A percentile compares a stretch with the other conserved stretches of the same genome.
These are phyloP conservation scores for Malassezia globosa DNA, from an alignment of 1,284 basidiomycete species.

Conservation along the genomic window DNA sequence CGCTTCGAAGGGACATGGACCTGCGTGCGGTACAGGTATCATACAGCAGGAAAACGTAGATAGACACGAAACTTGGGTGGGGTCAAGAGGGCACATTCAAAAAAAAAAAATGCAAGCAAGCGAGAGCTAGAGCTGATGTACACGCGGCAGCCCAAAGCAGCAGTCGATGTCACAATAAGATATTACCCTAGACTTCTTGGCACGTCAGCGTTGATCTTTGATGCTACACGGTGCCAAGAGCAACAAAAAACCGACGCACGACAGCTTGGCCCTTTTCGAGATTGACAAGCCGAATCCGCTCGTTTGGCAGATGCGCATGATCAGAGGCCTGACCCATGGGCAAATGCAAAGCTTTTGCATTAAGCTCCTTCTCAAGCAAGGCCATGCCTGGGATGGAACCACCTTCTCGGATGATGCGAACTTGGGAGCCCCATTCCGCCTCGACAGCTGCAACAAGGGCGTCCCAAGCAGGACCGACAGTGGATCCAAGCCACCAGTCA, in stretches of 20 bases:
- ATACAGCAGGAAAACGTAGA: too few relatives aligned
- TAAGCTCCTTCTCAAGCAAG: conserved; percentile 78
- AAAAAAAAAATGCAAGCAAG: too few relatives aligned
- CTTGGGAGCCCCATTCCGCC: conserved; percentile 68
- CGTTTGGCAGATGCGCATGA: conserved; percentile 74
- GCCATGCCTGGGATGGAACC: conserved; percentile 70
- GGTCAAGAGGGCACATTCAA: too few relatives aligned
- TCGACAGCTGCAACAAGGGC: conserved; percentile 67
- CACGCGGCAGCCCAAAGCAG: too few relatives aligned
- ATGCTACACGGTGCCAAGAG: conserved; percentile 1
- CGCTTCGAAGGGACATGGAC: too few relatives aligned
- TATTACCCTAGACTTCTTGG: too few relatives aligned
- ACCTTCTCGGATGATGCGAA: conserved; percentile 66
- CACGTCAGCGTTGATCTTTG: neutral
- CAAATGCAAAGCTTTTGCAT: conserved; percentile 63
- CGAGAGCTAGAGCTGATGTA: too few relatives aligned
- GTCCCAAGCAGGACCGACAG: conserved; percentile 69
- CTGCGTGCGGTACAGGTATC: too few relatives aligned
- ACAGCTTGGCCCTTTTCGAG: conserved; percentile 49
- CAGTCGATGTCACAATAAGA: too few relatives aligned
- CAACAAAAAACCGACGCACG: conserved; percentile 17
- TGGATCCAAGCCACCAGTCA: conserved; percentile 88
- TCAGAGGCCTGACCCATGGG: conserved; percentile 66
- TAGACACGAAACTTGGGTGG: too few relatives aligned
- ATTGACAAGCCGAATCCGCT: conserved; percentile 66